Conservation (phyloP, 139 green algal species). For the Chlamydomonas asymmetrica region DNA sequence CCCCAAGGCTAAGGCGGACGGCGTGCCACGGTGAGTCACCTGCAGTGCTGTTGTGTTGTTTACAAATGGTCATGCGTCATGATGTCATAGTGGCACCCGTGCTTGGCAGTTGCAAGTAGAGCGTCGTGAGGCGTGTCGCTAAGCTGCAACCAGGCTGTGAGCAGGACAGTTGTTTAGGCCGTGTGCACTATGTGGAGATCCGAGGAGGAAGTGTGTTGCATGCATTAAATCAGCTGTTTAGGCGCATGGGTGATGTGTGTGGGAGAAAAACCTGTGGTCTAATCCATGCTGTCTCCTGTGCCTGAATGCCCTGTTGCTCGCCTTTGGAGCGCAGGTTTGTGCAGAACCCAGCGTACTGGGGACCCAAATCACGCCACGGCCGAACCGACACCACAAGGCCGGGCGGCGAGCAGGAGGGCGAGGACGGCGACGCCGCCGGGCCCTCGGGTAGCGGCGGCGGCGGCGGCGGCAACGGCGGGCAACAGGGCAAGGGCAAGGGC, state of each 20-base stretch:
- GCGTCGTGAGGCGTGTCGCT: no score
- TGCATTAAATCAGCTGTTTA: neutral
- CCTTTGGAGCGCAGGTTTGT: conserved; percentile 61
- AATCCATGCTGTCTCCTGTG: neutral
- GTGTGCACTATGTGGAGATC: no score
- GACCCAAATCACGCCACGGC: conserved; percentile 75
- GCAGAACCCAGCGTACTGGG: conserved; percentile 91
- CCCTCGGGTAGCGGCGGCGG: neutral
- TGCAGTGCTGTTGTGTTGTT: neutral
- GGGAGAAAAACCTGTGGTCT: no score
- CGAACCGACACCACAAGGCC: neutral
- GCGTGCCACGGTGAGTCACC: conserved; percentile 33
- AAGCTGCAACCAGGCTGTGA: no score
- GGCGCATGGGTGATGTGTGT: neutral
- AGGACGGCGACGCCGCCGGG: neutral
- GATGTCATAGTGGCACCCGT: neutral
- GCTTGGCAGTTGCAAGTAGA: neutral
- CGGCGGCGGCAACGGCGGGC: no score
- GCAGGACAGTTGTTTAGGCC: no score
- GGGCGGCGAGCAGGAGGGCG: neutral
- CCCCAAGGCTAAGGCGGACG: conserved; percentile 38
- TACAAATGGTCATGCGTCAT: neutral
- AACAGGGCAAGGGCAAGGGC: neutral
- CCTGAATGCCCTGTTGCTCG: neutral
- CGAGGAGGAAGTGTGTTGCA: neutral